Evolutionary conservation across 805 yeast species (phyloP), one percentile per base, ranked within the genome.

Genomic region (Candida tammaniensis): DNA sequence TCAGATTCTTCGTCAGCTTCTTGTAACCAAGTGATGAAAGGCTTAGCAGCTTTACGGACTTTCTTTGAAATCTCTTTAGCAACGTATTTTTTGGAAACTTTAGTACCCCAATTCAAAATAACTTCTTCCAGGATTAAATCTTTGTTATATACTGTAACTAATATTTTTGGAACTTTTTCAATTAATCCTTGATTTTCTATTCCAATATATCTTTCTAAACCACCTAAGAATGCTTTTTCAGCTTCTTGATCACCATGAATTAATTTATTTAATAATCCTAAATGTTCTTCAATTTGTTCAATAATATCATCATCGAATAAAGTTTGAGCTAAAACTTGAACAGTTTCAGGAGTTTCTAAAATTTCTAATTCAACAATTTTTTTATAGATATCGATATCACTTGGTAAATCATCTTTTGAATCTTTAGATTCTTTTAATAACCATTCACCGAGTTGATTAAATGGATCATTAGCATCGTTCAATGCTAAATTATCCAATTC

Each of bases 1-100:
- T 78, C 85, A 46, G 74, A 73, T 45, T 82, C 91, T 57, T 80
- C 82, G 49, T 87, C 96, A 41, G 98, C 98, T 61, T 85, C 89
- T 56, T 87, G 82, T 48, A 93, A 77, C 98, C 98, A 93, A 47
- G 83, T 80, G 45, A 93, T 69, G 67, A 93, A 93, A 19, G 98
- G 95, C 66, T 88, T 89, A 42, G 97, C 97, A 29, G 96, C 93
- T 65, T 81, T 86, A 64, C 96, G 85, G 33, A 89, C 95, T 74
- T 86, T 91, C 70, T 91, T 91, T 34, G 94, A 82, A 21, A 80
- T 73, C 30, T 87, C 95, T 69, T 91, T 93, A 42, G 94, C 85
- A 41, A 93, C 96, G 53, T 82, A 93, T 63, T 88, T 89, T 72
- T 88, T 88, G 34, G 95, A 84, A 31, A 86, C 89, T 64, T 80